Evolutionary conservation across 352 stramenopile species (phyloP), one percentile per base, ranked within the genome.

Genomic region (Globisporangium nagaii): DNA sequence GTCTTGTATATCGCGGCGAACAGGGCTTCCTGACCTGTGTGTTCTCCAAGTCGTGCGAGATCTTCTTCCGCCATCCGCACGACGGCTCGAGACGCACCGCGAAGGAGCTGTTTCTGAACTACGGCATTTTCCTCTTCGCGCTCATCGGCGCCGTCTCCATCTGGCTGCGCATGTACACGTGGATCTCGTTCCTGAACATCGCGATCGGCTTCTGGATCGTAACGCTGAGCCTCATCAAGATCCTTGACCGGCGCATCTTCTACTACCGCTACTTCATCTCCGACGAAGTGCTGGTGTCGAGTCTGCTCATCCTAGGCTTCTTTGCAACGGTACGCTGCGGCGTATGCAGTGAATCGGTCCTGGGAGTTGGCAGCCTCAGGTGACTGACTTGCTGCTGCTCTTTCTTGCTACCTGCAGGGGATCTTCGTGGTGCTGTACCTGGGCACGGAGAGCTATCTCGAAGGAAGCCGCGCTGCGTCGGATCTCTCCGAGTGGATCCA

Each of bases 261-360:
- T 92, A 93, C 67, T 95, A 95, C 47, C 84, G 84, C 3, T 88
- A 89, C 61, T 95, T 95, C 56, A 79, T 95, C 51, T 93, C 84
- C 27, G 84, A 95, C 53, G 83, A 95, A 63, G 83, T 93, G 53
- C 70, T 95, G 12, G 84, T 95, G 30, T 92, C 84, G 17, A 63
- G 59, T 36, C 48, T 91, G 39, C 65, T 95, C 37, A 90, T 95
- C 41, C 59, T 93, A 24, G 80, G 84, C 1, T 93, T 91, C 52
- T 95, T 92, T 61, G 78, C 78, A 13, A 91, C 84, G 36, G 84
- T 93, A 71, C 37, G 65, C 32, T 37, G 8, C 30, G 32, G n/a
- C n/a, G n/a, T n/a, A n/a, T n/a, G n/a, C n/a, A n/a, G n/a, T n/a
- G n/a, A n/a, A n/a, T n/a, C n/a, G n/a, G n/a, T n/a, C n/a, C n/a